A percentile compares a stretch with the other conserved stretches of the same genome.
These are phyloP conservation scores for Suillus subluteus DNA, from an alignment of 768 basidiomycete genomes.

Conservation along the genomic window DNA sequence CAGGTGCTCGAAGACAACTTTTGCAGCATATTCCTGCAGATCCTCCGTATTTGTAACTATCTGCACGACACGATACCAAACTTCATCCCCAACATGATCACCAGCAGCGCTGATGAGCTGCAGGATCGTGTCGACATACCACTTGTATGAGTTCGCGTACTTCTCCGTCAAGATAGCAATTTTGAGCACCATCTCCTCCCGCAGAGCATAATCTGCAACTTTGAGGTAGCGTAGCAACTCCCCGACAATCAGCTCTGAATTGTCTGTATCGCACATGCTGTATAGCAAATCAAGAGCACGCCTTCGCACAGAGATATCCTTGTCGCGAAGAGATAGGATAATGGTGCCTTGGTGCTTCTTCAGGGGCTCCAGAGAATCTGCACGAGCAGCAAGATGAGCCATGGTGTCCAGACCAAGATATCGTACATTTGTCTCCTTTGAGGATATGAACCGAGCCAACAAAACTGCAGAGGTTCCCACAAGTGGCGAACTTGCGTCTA, in stretches of 20 bases:
- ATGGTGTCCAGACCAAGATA: conserved; percentile 98
- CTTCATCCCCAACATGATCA: conserved; percentile 98
- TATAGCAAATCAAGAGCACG: conserved; percentile 95
- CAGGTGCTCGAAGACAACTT: conserved; percentile 88
- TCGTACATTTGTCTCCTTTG: conserved; percentile 97
- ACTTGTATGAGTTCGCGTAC: conserved; percentile 96
- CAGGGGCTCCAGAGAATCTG: conserved; percentile 88
- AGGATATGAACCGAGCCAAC: conserved; percentile 94
- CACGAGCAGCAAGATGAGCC: conserved; percentile 95
- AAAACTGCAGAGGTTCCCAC: conserved; percentile 88
- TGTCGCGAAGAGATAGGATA: conserved; percentile 91
- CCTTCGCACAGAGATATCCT: conserved; percentile 94
- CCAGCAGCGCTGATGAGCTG: conserved; percentile 96
- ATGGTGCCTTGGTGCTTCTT: conserved; percentile 97
- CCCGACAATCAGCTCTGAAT: conserved; percentile 94
- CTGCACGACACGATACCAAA: conserved; percentile 99
- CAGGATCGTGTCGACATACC: conserved; percentile 98
- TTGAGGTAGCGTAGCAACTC: conserved; percentile 92
- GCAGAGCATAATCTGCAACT: conserved; percentile 94
- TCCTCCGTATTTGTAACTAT: conserved; percentile 99
- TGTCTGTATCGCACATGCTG: conserved; percentile 99
- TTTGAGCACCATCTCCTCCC: conserved; percentile 99
- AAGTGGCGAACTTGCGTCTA: conserved; percentile 88
- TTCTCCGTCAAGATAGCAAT: conserved; percentile 99
- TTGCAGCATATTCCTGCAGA: conserved; percentile 93